Percentiles rank a stretch among this genome's conserved stretches.
Evolutionary conservation across 768 basidiomycete species (phyloP).

Genomic region (Kwoniella europaea): DNA sequence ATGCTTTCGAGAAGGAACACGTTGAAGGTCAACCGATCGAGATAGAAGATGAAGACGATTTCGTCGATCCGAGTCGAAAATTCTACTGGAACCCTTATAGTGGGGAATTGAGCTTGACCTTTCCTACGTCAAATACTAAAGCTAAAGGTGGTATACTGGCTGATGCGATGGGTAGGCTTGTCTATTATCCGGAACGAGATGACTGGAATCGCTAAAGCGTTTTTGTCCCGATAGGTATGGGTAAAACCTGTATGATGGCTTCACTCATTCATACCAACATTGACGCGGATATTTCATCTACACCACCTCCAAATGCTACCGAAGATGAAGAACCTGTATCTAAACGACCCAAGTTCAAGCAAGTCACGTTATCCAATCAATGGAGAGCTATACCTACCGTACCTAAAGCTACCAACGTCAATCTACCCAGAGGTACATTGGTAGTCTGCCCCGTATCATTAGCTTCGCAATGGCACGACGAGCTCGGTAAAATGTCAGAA

Average conservation of each 20-base stretch:
- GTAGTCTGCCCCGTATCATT: conserved; percentile 92
- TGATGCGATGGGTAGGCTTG: conserved; percentile 62
- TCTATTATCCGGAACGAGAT: not conserved
- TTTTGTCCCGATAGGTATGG: conserved; percentile 47
- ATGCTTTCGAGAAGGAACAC: conserved; percentile 71
- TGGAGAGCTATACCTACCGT: conserved; percentile 49
- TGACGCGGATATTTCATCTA: conserved; percentile 50
- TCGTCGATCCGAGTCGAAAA: conserved; percentile 38
- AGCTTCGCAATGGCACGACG: conserved; percentile 89
- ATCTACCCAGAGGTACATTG: conserved; percentile 73
- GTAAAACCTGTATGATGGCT: conserved; percentile 71
- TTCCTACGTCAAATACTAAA: conserved; percentile 77
- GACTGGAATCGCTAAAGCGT: not conserved
- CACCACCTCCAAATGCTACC: conserved; percentile 29
- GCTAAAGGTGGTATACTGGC: conserved; percentile 89
- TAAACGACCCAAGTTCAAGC: conserved; percentile 55
- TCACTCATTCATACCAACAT: conserved; percentile 82
- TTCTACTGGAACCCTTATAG: conserved; percentile 54
- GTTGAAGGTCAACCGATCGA: conserved; percentile 69
- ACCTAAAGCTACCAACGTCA: conserved; percentile 65
- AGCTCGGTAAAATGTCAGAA: conserved; percentile 81
- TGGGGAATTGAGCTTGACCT: conserved; percentile 79
- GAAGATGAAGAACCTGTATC: conserved; percentile 36
- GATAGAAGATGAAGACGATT: conserved; percentile 74
- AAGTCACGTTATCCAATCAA: conserved; percentile 56